Percentiles rank a stretch among this genome's conserved stretches.
These are phyloP conservation scores for Nephelium lappaceum DNA, from an alignment of 345 rosid genomes.

Conservation along the genomic window DNA sequence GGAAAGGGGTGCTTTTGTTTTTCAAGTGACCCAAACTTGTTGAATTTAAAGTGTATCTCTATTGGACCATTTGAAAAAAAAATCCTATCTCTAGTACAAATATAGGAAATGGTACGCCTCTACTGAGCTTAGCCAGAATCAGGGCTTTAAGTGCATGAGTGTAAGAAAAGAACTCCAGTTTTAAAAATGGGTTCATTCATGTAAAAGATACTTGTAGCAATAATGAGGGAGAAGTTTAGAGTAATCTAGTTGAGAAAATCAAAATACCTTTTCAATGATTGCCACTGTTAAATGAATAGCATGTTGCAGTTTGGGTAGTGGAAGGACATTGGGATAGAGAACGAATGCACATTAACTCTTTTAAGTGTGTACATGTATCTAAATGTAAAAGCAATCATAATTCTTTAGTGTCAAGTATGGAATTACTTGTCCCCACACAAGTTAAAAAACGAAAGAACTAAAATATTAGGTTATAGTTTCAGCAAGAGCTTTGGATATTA, in stretches of 20 bases:
- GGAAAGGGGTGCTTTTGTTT: background rate
- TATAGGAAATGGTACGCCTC: background rate
- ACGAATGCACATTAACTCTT: too few relatives aligned
- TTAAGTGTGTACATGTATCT: too few relatives aligned
- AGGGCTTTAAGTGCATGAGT: background rate
- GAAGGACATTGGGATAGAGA: too few relatives aligned
- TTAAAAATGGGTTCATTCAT: background rate
- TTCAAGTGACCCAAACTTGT: background rate
- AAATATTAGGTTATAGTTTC: background rate
- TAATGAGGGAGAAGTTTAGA: too few relatives aligned
- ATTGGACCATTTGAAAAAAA: background rate
- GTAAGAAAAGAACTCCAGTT: background rate
- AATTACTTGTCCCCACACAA: too few relatives aligned
- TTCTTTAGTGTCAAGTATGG: too few relatives aligned
- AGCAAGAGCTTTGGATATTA: background rate
- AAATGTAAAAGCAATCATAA: too few relatives aligned
- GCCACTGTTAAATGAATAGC: too few relatives aligned
- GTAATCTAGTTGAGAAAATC: too few relatives aligned
- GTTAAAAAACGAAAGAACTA: too few relatives aligned
- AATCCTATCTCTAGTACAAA: background rate
- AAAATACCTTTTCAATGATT: too few relatives aligned
- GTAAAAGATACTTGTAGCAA: background rate
- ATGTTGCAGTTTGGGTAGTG: too few relatives aligned
- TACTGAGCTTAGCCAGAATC: background rate
- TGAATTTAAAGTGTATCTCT: background rate